Evolutionary conservation across 805 yeast species (phyloP).

Genomic region (Komagataella pseudopastoris): DNA sequence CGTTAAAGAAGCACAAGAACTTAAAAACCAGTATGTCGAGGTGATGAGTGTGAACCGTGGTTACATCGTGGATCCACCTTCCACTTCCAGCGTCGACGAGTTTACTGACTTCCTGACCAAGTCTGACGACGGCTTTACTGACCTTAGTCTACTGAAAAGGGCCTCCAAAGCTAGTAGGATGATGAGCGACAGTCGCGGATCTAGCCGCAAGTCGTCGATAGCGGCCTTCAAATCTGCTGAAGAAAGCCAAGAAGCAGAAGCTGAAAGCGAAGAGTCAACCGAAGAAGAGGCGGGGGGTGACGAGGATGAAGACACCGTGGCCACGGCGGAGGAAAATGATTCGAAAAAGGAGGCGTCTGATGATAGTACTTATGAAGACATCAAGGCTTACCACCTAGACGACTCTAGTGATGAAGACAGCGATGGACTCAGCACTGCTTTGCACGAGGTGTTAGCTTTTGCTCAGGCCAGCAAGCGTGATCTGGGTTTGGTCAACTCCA

Average conservation of each 20-base stretch:
- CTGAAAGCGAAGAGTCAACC: not conserved
- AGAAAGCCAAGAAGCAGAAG: not conserved
- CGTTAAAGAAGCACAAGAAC: slow-evolving; percentile 23
- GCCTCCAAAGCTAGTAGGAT: slow-evolving; percentile 19
- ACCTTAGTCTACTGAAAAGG: slow-evolving; percentile 36
- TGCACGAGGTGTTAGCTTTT: not conserved
- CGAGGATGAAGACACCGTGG: not conserved
- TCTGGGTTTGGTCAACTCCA: not conserved
- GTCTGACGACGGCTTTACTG: slow-evolving; percentile 55
- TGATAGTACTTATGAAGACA: slow-evolving; percentile 8
- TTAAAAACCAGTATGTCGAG: slow-evolving; percentile 10
- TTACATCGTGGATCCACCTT: slow-evolving; percentile 7
- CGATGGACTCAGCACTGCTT: not conserved
- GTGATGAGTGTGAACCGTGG: slow-evolving; percentile 3
- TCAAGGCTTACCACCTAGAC: slow-evolving; percentile 10
- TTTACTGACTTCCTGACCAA: slow-evolving; percentile 43
- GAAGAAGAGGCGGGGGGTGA: not conserved
- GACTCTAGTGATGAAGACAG: slow-evolving; percentile 15
- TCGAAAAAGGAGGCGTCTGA: not conserved
- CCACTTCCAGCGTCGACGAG: slow-evolving; percentile 23
- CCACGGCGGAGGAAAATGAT: not conserved
- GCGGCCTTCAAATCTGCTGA: not conserved
- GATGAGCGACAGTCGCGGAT: not conserved
- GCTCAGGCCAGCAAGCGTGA: not conserved
- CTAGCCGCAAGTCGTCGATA: not conserved